These are phyloP conservation scores for Penicillium sp. DNA, from an alignment of 2,329 filamentous ascomycete species.

Conservation along the genomic window DNA sequence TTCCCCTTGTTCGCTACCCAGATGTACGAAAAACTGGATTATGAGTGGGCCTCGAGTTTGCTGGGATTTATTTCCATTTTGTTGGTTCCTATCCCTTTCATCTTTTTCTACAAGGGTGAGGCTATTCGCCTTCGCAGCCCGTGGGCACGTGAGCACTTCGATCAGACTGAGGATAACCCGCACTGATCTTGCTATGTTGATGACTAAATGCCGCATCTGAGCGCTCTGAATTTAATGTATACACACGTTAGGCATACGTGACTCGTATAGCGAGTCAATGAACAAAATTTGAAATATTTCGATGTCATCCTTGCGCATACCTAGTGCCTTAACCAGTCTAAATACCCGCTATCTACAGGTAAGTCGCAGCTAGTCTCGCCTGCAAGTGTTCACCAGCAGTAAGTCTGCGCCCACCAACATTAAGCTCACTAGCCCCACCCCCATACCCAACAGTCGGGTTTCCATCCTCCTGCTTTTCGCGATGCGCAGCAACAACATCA, in stretches of 20 bases:
- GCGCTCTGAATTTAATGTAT: not conserved
- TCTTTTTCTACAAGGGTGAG: slow-evolving; percentile 39
- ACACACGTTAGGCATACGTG: not conserved
- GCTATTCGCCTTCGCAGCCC: slow-evolving; percentile 30
- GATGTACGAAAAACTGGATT: slow-evolving; percentile 39
- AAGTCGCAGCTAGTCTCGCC: slow-evolving; percentile 3
- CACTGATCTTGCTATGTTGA: slow-evolving; percentile 15
- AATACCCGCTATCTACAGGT: not conserved
- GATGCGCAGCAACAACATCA: not conserved
- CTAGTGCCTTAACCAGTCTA: not conserved
- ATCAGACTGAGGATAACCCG: slow-evolving; percentile 27
- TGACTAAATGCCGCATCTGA: not conserved
- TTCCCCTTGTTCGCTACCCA: slow-evolving; percentile 36
- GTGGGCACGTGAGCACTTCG: slow-evolving; percentile 31
- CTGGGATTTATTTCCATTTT: slow-evolving; percentile 40
- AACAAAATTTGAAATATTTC: not conserved
- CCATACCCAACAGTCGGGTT: slow-evolving; percentile 1
- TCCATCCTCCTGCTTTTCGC: not conserved
- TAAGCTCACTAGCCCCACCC: not conserved
- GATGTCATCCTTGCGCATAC: not conserved
- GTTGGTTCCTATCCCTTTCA: slow-evolving; percentile 40
- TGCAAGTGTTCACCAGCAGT: slow-evolving; percentile 5
- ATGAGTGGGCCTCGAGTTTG: slow-evolving; percentile 40
- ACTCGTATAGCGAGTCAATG: not conserved
- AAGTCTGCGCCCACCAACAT: not conserved